Evolutionary conservation across 2,329 filamentous ascomycete genomes (phyloP).

Genomic region (Mariannaea elegans): DNA sequence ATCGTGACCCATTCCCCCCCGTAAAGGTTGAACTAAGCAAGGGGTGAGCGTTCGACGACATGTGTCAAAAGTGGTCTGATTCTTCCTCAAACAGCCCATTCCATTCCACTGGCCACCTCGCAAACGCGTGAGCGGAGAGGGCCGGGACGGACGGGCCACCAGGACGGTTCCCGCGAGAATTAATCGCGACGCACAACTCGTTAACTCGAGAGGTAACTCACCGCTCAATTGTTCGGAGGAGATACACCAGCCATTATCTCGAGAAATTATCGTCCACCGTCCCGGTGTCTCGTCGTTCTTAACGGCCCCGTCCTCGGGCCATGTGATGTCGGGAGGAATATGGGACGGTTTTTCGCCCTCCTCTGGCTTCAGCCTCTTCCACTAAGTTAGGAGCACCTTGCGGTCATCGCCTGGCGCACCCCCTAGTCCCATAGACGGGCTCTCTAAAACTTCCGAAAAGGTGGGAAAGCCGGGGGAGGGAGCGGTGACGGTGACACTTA

Average conservation of each 20-base stretch:
- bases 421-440: not conserved
- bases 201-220: constrained; percentile 21
- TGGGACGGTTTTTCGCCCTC: constrained; percentile 14
- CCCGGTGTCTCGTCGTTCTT: constrained; percentile 21
- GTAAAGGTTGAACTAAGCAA: not conserved
- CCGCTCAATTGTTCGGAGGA: rapidly evolving
- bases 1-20: not conserved
- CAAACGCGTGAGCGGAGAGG: constrained; percentile 41
- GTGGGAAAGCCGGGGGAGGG: not conserved
- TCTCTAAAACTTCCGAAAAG: not conserved
- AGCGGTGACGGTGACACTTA: constrained; percentile 10
- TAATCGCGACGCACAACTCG: not conserved
- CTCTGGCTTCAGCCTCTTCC: not conserved
- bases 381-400: too few relatives aligned
- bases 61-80: constrained; percentile 40
- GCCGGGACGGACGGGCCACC: constrained; percentile 34
- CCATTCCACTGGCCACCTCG: constrained; percentile 16
- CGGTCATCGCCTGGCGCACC: constrained; percentile 10
- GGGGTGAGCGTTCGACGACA: constrained; percentile 16
- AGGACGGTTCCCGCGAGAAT: constrained; percentile 5
- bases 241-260: constrained; percentile 26
- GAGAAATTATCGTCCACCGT: constrained; percentile 38
- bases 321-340: constrained; percentile 17
- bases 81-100: constrained; percentile 38
- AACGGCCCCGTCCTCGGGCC: constrained; percentile 16